A percentile compares a stretch with the other conserved stretches of the same genome.
Evolutionary conservation across 148 eudicot species (phyloP).

Genomic region (Limonium bicolor): DNA sequence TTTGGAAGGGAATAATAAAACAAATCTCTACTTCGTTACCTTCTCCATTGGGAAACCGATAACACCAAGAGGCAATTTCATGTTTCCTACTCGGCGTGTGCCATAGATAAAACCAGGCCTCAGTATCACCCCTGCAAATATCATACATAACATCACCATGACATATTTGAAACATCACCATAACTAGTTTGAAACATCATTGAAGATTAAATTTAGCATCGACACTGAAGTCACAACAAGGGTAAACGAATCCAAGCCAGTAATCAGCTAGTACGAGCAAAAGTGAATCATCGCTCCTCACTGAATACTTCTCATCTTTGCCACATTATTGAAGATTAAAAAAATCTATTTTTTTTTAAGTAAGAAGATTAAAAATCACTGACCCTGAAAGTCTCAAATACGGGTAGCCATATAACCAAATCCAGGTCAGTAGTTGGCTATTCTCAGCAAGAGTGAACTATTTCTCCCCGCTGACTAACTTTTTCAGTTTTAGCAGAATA

Average conservation of each 20-base stretch:
- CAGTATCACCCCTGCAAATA: constrained; percentile 50
- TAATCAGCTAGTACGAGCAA: not conserved
- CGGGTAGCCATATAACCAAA: too few species aligned
- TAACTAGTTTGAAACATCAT: not conserved
- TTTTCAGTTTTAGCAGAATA: too few species aligned
- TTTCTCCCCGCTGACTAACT: too few species aligned
- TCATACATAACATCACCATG: not conserved
- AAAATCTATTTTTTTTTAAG: too few species aligned
- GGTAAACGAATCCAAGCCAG: not conserved
- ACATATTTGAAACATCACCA: not conserved
- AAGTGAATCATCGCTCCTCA: not conserved
- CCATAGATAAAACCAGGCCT: constrained; percentile 86
- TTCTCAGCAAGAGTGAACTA: too few species aligned
- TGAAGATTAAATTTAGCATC: not conserved
- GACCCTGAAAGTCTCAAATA: too few species aligned
- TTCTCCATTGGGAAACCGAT: constrained; percentile 75
- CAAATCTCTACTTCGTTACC: constrained; percentile 17
- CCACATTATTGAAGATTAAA: too few species aligned
- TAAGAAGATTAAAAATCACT: too few species aligned
- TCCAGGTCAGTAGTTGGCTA: too few species aligned
- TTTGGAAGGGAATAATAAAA: not conserved
- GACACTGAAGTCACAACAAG: not conserved
- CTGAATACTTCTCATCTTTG: not conserved
- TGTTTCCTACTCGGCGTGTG: constrained; percentile 65
- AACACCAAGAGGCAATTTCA: constrained; percentile 66